Percentiles rank a stretch among this genome's conserved stretches.
These are phyloP conservation scores for Rhodotorula sp. DNA, from an alignment of 1,284 basidiomycete species.

Conservation along the genomic window DNA sequence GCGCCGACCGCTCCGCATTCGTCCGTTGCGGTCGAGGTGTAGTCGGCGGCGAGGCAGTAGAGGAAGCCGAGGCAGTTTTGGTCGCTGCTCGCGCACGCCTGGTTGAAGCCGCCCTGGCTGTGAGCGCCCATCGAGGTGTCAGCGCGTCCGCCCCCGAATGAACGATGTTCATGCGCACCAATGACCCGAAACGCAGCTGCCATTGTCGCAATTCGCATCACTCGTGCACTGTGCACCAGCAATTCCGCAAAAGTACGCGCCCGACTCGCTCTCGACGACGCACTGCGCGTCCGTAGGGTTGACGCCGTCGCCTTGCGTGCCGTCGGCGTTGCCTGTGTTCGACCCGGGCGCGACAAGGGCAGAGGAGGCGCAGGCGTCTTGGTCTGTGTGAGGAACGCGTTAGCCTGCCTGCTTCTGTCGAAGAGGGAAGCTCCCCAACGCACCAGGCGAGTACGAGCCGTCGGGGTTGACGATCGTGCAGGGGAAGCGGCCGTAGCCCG, in stretches of 20 bases:
- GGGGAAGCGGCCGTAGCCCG: conserved; percentile 29
- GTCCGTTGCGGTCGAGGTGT: conserved; percentile 3
- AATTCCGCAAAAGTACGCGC: conserved; percentile 34
- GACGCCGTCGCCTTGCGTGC: conserved; percentile 13
- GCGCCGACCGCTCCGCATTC: conserved; percentile 23
- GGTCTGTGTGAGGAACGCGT: conserved; percentile 1
- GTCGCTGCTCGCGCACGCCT: conserved; percentile 19
- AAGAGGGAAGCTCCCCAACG: background rate
- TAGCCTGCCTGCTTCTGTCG: background rate
- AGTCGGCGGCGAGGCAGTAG: conserved; percentile 21
- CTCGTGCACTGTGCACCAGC: conserved; percentile 12
- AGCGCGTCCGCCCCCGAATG: background rate
- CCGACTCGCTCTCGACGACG: conserved; percentile 13
- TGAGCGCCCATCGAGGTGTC: background rate
- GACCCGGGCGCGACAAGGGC: conserved; percentile 18
- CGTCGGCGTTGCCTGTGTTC: too few relatives aligned
- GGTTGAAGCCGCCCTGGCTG: conserved; percentile 24
- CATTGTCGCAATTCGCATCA: conserved; percentile 16
- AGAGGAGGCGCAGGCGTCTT: conserved; percentile 3
- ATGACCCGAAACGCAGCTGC: background rate
- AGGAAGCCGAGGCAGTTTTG: conserved; percentile 27
- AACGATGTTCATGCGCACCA: background rate
- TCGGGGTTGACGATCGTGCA: conserved; percentile 18
- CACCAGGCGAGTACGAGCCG: conserved; percentile 13
- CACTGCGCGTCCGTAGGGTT: conserved; percentile 16